A percentile compares a stretch with the other conserved stretches of the same genome.
phyloP scores from a whole-genome alignment of 768 basidiomycete genomes.

The Porphyrellus cyaneotinctus region DNA sequence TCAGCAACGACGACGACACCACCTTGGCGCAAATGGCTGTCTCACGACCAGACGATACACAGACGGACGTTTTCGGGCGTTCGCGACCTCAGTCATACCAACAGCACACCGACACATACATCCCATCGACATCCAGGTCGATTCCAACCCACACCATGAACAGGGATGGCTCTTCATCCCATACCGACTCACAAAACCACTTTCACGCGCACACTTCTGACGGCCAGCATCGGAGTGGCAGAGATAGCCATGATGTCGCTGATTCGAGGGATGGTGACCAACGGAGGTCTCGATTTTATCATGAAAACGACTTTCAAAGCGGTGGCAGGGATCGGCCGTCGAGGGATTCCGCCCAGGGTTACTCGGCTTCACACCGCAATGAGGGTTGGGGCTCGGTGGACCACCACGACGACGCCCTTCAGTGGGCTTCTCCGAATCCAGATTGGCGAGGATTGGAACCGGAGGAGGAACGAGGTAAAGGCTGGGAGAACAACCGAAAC shows the following conservation, averaged over 20 bases:
- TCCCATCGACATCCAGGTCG: slow-evolving; percentile 42
- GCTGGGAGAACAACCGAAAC: slow-evolving; percentile 34
- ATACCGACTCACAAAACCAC: slow-evolving; percentile 43
- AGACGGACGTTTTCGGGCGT: slow-evolving; percentile 51
- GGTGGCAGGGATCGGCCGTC: slow-evolving; percentile 44
- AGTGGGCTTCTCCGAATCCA: slow-evolving; percentile 42
- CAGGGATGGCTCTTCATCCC: slow-evolving; percentile 52
- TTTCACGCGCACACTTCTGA: slow-evolving; percentile 40
- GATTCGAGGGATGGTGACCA: slow-evolving; percentile 44
- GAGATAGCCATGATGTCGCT: slow-evolving; percentile 44
- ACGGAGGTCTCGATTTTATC: slow-evolving; percentile 40
- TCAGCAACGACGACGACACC: slow-evolving; percentile 46
- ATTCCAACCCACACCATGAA: slow-evolving; percentile 44
- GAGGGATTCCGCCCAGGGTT: slow-evolving; percentile 44
- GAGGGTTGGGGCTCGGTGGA: slow-evolving; percentile 42
- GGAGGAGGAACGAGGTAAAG: slow-evolving; percentile 37
- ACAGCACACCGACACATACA: slow-evolving; percentile 43
- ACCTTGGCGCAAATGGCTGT: slow-evolving; percentile 34
- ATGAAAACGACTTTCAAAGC: slow-evolving; percentile 39
- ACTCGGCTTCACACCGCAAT: slow-evolving; percentile 42
- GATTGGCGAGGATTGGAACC: slow-evolving; percentile 39
- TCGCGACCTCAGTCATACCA: slow-evolving; percentile 41
- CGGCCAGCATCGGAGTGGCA: slow-evolving; percentile 47
- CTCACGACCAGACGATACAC: slow-evolving; percentile 49
- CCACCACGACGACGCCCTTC: slow-evolving; percentile 39